phyloP scores from a whole-genome alignment of 2,329 filamentous ascomycete species.

The Albophoma yamanashiensis region DNA sequence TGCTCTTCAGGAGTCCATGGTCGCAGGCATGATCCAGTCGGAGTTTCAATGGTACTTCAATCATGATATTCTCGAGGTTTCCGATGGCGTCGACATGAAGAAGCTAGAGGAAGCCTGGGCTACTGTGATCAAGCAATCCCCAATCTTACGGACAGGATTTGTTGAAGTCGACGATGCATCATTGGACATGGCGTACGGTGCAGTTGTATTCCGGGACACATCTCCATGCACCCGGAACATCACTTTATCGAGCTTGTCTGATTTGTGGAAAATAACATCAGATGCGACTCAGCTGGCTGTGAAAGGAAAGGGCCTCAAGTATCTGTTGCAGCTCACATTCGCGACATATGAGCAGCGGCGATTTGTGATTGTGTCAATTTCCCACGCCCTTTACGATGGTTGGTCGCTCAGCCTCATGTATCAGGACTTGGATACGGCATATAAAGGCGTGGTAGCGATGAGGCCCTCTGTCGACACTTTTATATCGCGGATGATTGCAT shows the following conservation, averaged over 20 bases:
- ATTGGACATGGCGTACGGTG: conserved; percentile 39
- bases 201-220: conserved; percentile 28
- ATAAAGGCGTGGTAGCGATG: conserved; percentile 30
- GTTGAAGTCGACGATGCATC: conserved; percentile 50
- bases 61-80: conserved; percentile 62
- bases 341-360: conserved; percentile 17
- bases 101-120: conserved; percentile 52
- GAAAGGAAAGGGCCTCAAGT: conserved; percentile 19
- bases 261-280: conserved; percentile 24
- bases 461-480: conserved; percentile 41
- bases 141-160: conserved; percentile 71
- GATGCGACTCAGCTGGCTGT: conserved; percentile 26
- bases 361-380: conserved; percentile 57
- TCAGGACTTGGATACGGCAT: conserved; percentile 56
- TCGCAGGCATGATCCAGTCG: conserved; percentile 71
- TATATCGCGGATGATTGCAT: conserved; percentile 24
- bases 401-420: conserved; percentile 72
- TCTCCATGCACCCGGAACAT: conserved; percentile 10
- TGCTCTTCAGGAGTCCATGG: conserved; percentile 77
- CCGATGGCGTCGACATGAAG: conserved; percentile 38
- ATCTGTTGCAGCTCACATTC: conserved; percentile 40
- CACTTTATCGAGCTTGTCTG: conserved; percentile 16
- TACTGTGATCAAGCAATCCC: conserved; percentile 45
- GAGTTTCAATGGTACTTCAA: conserved; percentile 74
- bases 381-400: conserved; percentile 85